Conservation (phyloP, 768 basidiomycete species). For the Naganishia vaughanmartiniae region DNA sequence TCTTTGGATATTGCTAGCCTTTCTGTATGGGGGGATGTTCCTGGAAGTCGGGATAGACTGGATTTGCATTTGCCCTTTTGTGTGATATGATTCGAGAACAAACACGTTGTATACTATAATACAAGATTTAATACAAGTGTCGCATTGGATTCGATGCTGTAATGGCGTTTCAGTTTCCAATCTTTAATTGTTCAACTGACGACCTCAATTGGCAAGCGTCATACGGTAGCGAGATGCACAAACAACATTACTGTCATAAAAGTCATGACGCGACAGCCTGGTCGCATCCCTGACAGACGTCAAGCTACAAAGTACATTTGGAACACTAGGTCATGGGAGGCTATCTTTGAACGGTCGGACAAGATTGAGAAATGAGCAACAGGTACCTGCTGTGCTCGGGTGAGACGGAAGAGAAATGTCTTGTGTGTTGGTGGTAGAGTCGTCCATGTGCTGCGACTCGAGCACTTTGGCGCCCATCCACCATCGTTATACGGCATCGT, state of each 20-base stretch:
- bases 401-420: background rate
- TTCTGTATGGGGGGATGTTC: slow-evolving; percentile 1
- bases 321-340: background rate
- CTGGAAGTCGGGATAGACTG: slow-evolving; percentile 1
- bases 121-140: slow-evolving; percentile 14
- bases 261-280: background rate
- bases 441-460: background rate
- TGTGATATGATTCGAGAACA: slow-evolving; percentile 1
- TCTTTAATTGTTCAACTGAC: too few relatives aligned
- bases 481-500: background rate
- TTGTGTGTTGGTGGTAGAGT: background rate
- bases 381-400: background rate
- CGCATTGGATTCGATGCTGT: background rate
- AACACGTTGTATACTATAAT: slow-evolving; percentile 22
- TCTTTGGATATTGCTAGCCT: background rate
- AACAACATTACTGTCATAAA: slow-evolving; percentile 14
- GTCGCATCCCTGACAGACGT: background rate
- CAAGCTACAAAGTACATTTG: background rate
- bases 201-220: background rate
- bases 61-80: slow-evolving; percentile 5
- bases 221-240: background rate
- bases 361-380: background rate
- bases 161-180: too few relatives aligned
- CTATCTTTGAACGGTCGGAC: background rate
- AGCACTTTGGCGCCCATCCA: background rate